Conservation (phyloP, 805 yeast species). For the Suhomyces sp. region DNA sequence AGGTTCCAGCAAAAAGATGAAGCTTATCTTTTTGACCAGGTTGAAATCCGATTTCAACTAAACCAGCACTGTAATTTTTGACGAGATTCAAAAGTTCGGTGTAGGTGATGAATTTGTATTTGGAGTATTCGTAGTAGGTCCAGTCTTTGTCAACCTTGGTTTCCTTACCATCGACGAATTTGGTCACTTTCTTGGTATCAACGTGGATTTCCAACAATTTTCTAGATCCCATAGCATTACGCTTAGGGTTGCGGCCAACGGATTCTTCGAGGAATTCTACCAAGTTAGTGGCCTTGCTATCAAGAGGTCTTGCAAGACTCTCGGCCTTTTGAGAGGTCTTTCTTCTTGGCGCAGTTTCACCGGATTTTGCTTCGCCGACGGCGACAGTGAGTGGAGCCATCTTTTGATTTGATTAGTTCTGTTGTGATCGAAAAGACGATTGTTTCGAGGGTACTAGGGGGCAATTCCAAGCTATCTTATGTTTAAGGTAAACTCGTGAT, state of each 20-base stretch:
- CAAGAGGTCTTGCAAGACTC: conserved; percentile 58
- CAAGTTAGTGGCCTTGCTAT: conserved; percentile 61
- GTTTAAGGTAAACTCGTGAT: neutral
- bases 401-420: neutral
- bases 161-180: conserved; percentile 74
- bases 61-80: conserved; percentile 67
- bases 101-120: conserved; percentile 65
- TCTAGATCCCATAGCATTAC: conserved; percentile 74
- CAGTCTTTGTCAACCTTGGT: conserved; percentile 77
- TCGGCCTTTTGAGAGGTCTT: conserved; percentile 49
- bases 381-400: conserved; percentile 45
- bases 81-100: conserved; percentile 51
- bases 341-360: conserved; percentile 84
- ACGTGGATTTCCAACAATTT: conserved; percentile 67
- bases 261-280: conserved; percentile 68
- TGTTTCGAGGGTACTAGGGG: neutral
- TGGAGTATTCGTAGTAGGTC: conserved; percentile 77
- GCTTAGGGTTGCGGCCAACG: conserved; percentile 51
- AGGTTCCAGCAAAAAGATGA: conserved; percentile 86
- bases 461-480: neutral
- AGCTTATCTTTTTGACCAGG: conserved; percentile 60
- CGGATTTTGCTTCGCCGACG: conserved; percentile 67
- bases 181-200: conserved; percentile 72
- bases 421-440: neutral
- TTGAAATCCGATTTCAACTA: conserved; percentile 65